phyloP scores from a whole-genome alignment of 805 yeast species.

The Monosporozyma aquatica region DNA sequence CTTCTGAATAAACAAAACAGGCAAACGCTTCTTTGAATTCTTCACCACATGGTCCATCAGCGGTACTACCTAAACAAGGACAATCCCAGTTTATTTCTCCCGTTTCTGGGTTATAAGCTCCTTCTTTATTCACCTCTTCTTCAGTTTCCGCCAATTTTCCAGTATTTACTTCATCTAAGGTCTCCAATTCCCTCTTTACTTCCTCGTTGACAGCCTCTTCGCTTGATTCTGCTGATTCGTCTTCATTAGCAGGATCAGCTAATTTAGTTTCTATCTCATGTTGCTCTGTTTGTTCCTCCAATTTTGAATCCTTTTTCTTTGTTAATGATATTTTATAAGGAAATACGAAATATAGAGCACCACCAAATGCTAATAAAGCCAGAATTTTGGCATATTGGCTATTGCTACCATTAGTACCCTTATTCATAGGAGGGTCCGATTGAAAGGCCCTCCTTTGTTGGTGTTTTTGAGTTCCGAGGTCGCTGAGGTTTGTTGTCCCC shows the following conservation, averaged over 20 bases:
- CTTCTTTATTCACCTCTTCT: constrained; percentile 37
- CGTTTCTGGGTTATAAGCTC: constrained; percentile 91
- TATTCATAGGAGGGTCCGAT: background rate
- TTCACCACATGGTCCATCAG: constrained; percentile 97
- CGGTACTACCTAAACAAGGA: constrained; percentile 99
- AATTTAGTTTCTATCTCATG: background rate
- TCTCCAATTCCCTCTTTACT: background rate
- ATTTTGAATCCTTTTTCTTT: background rate
- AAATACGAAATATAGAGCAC: background rate
- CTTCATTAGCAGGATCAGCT: background rate
- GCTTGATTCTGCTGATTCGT: background rate
- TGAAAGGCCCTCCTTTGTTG: background rate
- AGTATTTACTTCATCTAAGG: background rate
- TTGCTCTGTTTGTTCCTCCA: background rate
- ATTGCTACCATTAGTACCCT: background rate
- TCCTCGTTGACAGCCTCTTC: background rate
- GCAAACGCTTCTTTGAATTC: constrained; percentile 92
- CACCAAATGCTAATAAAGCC: background rate
- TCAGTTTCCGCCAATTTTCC: constrained; percentile 73
- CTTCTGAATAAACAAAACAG: constrained; percentile 88
- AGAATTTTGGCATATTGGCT: background rate
- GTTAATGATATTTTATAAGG: background rate
- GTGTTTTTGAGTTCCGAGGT: too few relatives aligned
- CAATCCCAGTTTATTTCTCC: constrained; percentile 99
- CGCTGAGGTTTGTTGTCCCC: too few relatives aligned